A percentile compares a stretch with the other conserved stretches of the same genome.
Evolutionary conservation across 495 filamentous ascomycete species (phyloP).

Genomic region (Aspergillus mulundensis): DNA sequence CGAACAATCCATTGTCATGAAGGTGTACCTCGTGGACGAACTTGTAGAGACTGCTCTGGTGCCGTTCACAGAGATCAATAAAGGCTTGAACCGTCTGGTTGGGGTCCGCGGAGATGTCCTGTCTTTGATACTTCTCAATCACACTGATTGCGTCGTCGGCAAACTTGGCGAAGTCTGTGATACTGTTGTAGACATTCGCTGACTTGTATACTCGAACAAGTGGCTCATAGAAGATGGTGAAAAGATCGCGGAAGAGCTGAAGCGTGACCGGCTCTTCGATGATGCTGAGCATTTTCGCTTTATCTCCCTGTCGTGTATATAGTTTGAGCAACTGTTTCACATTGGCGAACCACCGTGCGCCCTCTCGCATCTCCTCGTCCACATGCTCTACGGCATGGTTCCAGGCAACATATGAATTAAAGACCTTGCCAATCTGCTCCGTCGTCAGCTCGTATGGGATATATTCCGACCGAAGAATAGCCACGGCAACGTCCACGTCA

Average conservation of each 20-base stretch:
- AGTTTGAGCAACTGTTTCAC: conserved; percentile 94
- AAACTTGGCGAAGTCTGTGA: conserved; percentile 93
- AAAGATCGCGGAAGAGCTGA: conserved; percentile 89
- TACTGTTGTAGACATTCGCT: conserved; percentile 93
- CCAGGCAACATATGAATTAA: conserved; percentile 96
- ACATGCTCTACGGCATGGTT: conserved; percentile 89
- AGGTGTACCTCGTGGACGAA: conserved; percentile 97
- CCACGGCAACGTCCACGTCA: conserved; percentile 76
- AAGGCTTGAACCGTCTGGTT: conserved; percentile 99
- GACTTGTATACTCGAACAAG: conserved; percentile 97
- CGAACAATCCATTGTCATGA: conserved; percentile 97
- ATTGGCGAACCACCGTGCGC: conserved; percentile 85
- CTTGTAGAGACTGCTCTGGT: conserved; percentile 97
- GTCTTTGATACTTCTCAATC: conserved; percentile 82
- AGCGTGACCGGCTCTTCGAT: conserved; percentile 94
- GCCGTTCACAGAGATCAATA: conserved; percentile 92
- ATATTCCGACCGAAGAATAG: conserved; percentile 70
- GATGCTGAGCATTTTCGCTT: conserved; percentile 92
- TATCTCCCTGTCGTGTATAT: conserved; percentile 86
- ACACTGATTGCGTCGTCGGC: conserved; percentile 87
- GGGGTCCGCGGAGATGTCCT: conserved; percentile 89
- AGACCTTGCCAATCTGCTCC: conserved; percentile 75
- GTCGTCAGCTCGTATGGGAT: conserved; percentile 63
- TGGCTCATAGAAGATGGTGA: conserved; percentile 98
- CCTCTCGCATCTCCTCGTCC: conserved; percentile 80